Percentiles rank a stretch among this genome's conserved stretches.
phyloP scores from a whole-genome alignment of 345 rosid genomes.

The Barbarea vulgaris region DNA sequence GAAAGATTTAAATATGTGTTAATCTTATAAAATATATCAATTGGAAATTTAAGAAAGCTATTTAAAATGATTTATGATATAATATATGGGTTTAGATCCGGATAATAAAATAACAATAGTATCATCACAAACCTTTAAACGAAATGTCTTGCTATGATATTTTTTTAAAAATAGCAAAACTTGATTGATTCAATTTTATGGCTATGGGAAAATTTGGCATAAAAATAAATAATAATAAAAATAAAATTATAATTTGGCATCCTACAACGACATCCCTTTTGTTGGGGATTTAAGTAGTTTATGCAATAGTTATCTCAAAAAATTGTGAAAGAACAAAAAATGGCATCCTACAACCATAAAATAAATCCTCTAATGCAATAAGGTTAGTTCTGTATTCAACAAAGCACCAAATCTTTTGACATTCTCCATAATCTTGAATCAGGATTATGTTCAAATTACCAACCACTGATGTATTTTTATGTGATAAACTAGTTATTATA shows the following conservation, averaged over 20 bases:
- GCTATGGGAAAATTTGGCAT: not conserved
- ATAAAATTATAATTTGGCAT: too few relatives aligned
- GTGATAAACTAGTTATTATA: not conserved
- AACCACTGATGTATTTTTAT: slow-evolving; percentile 1
- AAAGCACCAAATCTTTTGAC: slow-evolving; percentile 13
- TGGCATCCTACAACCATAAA: not conserved
- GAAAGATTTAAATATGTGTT: not conserved
- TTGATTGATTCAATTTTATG: not conserved
- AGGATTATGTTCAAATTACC: not conserved
- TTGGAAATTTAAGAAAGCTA: not conserved
- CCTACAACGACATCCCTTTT: not conserved
- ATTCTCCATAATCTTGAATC: slow-evolving; percentile 17
- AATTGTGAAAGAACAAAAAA: not conserved
- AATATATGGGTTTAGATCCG: not conserved
- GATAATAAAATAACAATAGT: too few relatives aligned
- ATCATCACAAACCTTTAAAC: too few relatives aligned
- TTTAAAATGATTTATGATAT: too few relatives aligned
- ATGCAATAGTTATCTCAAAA: not conserved
- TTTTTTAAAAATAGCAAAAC: not conserved
- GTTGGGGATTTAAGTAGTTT: not conserved
- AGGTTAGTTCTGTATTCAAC: not conserved
- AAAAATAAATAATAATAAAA: too few relatives aligned
- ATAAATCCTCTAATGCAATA: not conserved
- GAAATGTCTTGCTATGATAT: not conserved
- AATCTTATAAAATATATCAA: not conserved